A percentile compares a stretch with the other conserved stretches of the same genome.
phyloP scores from a whole-genome alignment of 2,329 filamentous ascomycete genomes.

The Emydomyces testavorans region DNA sequence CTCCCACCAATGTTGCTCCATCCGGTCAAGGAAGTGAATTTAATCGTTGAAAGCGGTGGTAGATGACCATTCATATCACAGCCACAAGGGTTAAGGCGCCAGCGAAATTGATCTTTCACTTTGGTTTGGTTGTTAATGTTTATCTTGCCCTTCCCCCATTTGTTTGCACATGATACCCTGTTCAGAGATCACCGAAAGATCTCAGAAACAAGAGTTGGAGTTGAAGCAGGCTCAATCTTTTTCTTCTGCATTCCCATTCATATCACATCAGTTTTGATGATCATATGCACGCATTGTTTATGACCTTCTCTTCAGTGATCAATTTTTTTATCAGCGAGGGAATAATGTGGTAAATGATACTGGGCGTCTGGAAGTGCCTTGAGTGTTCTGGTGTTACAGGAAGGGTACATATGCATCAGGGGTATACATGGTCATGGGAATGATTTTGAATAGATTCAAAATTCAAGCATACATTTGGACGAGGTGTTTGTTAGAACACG shows the following conservation, averaged over 20 bases:
- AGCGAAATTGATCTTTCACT: not conserved
- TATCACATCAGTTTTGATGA: not conserved
- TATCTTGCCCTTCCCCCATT: not conserved
- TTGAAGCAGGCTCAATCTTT: not conserved
- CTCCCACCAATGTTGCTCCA: conserved; percentile 80
- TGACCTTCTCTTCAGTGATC: not conserved
- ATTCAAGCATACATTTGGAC: not conserved
- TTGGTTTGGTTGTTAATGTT: not conserved
- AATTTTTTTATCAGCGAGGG: not conserved
- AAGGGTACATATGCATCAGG: not conserved
- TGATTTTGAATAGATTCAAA: not conserved
- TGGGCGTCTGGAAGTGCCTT: not conserved
- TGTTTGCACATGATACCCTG: not conserved
- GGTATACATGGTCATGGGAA: conserved; percentile 2
- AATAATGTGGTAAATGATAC: not conserved
- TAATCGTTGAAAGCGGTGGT: conserved; percentile 30
- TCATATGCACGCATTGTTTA: conserved; percentile 1
- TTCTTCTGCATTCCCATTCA: not conserved
- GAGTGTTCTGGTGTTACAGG: not conserved
- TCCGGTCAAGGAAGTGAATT: conserved; percentile 66
- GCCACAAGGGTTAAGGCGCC: not conserved
- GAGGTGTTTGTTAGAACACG: not conserved
- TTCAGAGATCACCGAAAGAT: not conserved
- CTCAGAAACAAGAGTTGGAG: not conserved
- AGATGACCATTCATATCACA: conserved; percentile 1